phyloP scores from a whole-genome alignment of 2,329 filamentous ascomycete species.

The Venturia effusa region DNA sequence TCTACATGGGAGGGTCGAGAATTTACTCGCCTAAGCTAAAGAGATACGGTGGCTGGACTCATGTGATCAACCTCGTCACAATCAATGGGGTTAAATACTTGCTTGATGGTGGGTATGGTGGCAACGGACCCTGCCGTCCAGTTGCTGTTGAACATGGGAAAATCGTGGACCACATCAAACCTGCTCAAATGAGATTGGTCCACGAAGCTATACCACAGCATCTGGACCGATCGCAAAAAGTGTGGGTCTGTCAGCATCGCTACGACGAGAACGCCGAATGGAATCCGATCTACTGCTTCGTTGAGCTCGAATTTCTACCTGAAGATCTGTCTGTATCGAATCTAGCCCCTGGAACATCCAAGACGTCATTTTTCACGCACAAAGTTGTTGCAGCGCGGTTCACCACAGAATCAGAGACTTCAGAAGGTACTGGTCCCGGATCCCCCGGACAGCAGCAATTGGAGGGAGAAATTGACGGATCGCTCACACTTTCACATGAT shows the following conservation, averaged over 20 bases:
- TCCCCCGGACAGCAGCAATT: background rate
- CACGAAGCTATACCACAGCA: slow-evolving; percentile 21
- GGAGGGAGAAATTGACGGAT: slow-evolving; percentile 20
- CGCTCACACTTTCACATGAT: slow-evolving; percentile 31
- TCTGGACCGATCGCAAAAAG: slow-evolving; percentile 25
- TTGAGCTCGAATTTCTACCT: slow-evolving; percentile 51
- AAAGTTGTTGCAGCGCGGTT: slow-evolving; percentile 44
- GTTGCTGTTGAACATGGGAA: slow-evolving; percentile 14
- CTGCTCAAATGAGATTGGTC: slow-evolving; percentile 4
- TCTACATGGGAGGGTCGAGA: slow-evolving; percentile 24
- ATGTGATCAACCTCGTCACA: slow-evolving; percentile 36
- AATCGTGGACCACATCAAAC: slow-evolving; percentile 10
- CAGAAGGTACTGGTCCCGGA: background rate
- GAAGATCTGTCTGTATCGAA: slow-evolving; percentile 53
- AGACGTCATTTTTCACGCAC: slow-evolving; percentile 43
- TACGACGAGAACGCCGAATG: slow-evolving; percentile 36
- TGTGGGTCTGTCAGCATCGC: slow-evolving; percentile 25
- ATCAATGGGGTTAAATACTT: slow-evolving; percentile 24
- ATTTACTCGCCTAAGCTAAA: background rate
- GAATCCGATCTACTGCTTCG: slow-evolving; percentile 54
- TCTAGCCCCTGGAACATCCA: slow-evolving; percentile 39
- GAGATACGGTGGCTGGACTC: slow-evolving; percentile 19
- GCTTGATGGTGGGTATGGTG: slow-evolving; percentile 34
- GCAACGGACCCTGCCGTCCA: slow-evolving; percentile 25
- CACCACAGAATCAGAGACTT: slow-evolving; percentile 30